Evolutionary conservation across 2,329 filamentous ascomycete genomes (phyloP).

Genomic region (Fonsecaea erecta): DNA sequence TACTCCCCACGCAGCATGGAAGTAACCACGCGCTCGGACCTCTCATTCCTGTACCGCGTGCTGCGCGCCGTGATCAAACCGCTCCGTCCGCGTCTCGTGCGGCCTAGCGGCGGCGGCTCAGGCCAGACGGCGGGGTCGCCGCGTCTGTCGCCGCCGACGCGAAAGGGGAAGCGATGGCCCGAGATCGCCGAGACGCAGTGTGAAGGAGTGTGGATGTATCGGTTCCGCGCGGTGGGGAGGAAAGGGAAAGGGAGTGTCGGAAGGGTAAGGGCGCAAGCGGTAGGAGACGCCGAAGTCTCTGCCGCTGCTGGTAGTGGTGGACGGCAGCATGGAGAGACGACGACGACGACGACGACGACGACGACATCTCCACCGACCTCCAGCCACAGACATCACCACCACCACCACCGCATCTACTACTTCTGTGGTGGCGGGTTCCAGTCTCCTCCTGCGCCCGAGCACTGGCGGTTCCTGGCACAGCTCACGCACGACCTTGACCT

Average conservation of each 20-base stretch:
- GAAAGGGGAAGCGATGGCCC: conserved; percentile 42
- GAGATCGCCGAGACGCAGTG: conserved; percentile 48
- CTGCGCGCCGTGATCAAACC: conserved; percentile 29
- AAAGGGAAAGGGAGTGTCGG: background rate
- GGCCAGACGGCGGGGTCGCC: conserved; percentile 43
- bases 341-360: too few relatives aligned
- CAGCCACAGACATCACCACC: too few relatives aligned
- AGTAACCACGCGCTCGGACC: conserved; percentile 24
- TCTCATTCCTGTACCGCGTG: conserved; percentile 29
- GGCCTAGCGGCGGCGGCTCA: conserved; percentile 21
- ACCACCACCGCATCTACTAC: conserved; percentile 53
- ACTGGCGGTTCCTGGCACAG: conserved; percentile 58
- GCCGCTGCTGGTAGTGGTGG: too few relatives aligned
- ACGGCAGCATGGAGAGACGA: background rate
- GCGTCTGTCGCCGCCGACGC: conserved; percentile 45
- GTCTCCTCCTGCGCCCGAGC: conserved; percentile 54
- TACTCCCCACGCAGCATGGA: conserved; percentile 5
- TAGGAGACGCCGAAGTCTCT: background rate
- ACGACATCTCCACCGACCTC: too few relatives aligned
- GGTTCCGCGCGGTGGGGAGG: conserved; percentile 39
- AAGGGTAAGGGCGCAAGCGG: background rate
- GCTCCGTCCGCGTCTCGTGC: conserved; percentile 32
- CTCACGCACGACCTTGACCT: conserved; percentile 52
- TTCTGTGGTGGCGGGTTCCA: conserved; percentile 64
- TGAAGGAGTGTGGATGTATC: conserved; percentile 54